A percentile compares a stretch with the other conserved stretches of the same genome.
These are phyloP conservation scores for Nakazawaea wyomingensis DNA, from an alignment of 805 yeast species.

Conservation along the genomic window DNA sequence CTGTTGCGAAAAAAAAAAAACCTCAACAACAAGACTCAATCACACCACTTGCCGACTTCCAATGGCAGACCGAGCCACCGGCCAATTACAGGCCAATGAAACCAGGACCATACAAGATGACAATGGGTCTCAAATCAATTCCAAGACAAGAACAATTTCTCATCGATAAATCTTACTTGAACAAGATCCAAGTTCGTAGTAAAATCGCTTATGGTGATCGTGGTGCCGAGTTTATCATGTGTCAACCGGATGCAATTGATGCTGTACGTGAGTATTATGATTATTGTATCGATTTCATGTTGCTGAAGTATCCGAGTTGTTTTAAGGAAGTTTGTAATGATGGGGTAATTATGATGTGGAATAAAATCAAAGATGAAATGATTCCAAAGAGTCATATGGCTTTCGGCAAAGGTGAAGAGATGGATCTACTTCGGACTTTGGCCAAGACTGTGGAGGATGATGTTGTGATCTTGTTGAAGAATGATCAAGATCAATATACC, in stretches of 20 bases:
- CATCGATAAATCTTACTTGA: slow-evolving; percentile 55
- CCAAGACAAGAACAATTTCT: slow-evolving; percentile 51
- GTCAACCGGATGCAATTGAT: slow-evolving; percentile 23
- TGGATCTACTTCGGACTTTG: slow-evolving; percentile 15
- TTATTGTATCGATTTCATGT: slow-evolving; percentile 20
- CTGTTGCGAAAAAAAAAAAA: not conserved
- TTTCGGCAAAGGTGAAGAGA: slow-evolving; percentile 7
- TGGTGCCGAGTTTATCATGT: slow-evolving; percentile 28
- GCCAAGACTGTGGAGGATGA: slow-evolving; percentile 53
- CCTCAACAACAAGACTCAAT: no score
- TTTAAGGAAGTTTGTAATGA: not conserved
- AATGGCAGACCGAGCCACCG: slow-evolving; percentile 42
- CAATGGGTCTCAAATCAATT: slow-evolving; percentile 53
- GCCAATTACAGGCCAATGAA: slow-evolving; percentile 41
- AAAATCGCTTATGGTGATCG: slow-evolving; percentile 26
- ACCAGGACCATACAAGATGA: slow-evolving; percentile 45
- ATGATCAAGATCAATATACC: slow-evolving; percentile 44
- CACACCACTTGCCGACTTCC: slow-evolving; percentile 30
- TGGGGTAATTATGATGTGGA: slow-evolving; percentile 21
- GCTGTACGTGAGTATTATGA: slow-evolving; percentile 50
- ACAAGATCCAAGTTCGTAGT: slow-evolving; percentile 35
- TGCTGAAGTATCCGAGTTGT: not conserved
- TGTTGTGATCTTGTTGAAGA: slow-evolving; percentile 44
- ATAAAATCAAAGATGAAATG: slow-evolving; percentile 34
- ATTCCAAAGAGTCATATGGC: slow-evolving; percentile 27